Evolutionary conservation across 2,329 filamentous ascomycete genomes (phyloP).

Genomic region (Lasiodiplodia gonubiensis): DNA sequence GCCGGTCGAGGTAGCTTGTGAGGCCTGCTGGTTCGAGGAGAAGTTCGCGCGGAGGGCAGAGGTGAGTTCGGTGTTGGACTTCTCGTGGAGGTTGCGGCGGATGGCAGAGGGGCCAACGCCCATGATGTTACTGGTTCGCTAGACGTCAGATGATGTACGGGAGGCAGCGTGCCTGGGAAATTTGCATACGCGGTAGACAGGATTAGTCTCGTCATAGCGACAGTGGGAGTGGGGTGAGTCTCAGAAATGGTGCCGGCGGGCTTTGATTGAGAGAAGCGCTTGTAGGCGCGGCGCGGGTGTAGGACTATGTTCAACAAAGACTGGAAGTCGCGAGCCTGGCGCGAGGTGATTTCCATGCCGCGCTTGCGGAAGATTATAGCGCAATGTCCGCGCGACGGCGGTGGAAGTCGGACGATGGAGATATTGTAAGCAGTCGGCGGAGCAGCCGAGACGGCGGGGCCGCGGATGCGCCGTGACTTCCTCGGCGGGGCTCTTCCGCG

Average conservation of each 20-base stretch:
- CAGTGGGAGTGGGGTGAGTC: background rate
- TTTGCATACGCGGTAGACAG: slow-evolving; percentile 81
- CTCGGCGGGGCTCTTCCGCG: slow-evolving; percentile 23
- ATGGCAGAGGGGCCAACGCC: slow-evolving; percentile 82
- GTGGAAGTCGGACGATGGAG: slow-evolving; percentile 12
- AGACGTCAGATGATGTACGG: slow-evolving; percentile 40
- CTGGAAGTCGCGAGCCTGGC: slow-evolving; percentile 32
- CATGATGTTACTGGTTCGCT: slow-evolving; percentile 83
- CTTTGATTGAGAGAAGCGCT: slow-evolving; percentile 5
- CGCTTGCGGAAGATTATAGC: slow-evolving; percentile 8
- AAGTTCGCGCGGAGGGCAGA: slow-evolving; percentile 88
- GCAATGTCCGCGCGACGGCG: background rate
- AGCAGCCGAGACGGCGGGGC: slow-evolving; percentile 8
- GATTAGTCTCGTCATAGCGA: slow-evolving; percentile 68
- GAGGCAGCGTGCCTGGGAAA: background rate
- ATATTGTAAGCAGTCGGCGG: slow-evolving; percentile 23
- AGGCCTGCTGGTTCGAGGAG: slow-evolving; percentile 70
- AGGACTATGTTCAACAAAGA: slow-evolving; percentile 24
- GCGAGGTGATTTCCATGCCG: slow-evolving; percentile 27
- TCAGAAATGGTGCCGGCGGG: slow-evolving; percentile 10
- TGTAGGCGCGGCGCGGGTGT: slow-evolving; percentile 11
- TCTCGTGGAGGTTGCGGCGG: slow-evolving; percentile 74
- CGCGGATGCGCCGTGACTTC: background rate
- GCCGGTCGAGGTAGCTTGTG: slow-evolving; percentile 32
- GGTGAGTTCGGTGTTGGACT: slow-evolving; percentile 92